A percentile compares a stretch with the other conserved stretches of the same genome.
Evolutionary conservation across 1,284 basidiomycete genomes (phyloP).

Genomic region (Moesziomyces globuligerus): DNA sequence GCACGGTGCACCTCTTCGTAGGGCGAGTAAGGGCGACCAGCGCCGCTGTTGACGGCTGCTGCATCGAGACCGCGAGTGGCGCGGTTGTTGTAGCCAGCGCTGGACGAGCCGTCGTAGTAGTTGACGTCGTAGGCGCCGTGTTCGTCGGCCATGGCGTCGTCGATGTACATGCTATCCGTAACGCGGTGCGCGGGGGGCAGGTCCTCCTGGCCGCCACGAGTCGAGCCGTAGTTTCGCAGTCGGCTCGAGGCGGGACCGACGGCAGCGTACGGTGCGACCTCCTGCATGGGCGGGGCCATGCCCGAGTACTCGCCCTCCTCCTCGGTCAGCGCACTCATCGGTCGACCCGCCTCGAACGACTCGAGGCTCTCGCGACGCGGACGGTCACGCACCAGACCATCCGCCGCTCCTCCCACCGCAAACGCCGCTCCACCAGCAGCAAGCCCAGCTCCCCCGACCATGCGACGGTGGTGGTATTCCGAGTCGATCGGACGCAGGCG

Average conservation of each 20-base stretch:
- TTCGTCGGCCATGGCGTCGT: slow-evolving; percentile 26
- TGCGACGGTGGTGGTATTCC: slow-evolving; percentile 23
- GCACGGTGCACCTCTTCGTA: slow-evolving; percentile 43
- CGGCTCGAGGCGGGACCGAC: slow-evolving; percentile 16
- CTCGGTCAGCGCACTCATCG: slow-evolving; percentile 35
- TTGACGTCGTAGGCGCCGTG: slow-evolving; percentile 44
- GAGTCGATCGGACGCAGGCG: slow-evolving; percentile 21
- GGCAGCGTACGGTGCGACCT: slow-evolving; percentile 27
- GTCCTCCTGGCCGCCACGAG: slow-evolving; percentile 11
- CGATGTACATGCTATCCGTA: slow-evolving; percentile 29
- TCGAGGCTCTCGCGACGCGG: slow-evolving; percentile 33
- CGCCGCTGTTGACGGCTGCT: slow-evolving; percentile 13
- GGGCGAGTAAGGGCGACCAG: slow-evolving; percentile 36
- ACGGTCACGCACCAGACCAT: slow-evolving; percentile 23
- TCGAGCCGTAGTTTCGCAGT: slow-evolving; percentile 38
- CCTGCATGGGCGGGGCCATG: slow-evolving; percentile 38
- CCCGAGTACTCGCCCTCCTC: slow-evolving; percentile 20
- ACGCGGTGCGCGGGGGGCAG: slow-evolving; percentile 19
- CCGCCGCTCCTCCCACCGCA: slow-evolving; percentile 39
- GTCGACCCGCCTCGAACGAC: slow-evolving; percentile 31
- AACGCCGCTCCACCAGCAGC: slow-evolving; percentile 29
- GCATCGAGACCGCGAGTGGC: slow-evolving; percentile 42
- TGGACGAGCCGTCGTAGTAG: slow-evolving; percentile 47
- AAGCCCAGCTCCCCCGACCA: slow-evolving; percentile 8
- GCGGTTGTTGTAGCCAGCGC: slow-evolving; percentile 37